A percentile compares a stretch with the other conserved stretches of the same genome.
phyloP scores from a whole-genome alignment of 2,329 filamentous ascomycete genomes.

The Colletotrichum cuscutae region DNA sequence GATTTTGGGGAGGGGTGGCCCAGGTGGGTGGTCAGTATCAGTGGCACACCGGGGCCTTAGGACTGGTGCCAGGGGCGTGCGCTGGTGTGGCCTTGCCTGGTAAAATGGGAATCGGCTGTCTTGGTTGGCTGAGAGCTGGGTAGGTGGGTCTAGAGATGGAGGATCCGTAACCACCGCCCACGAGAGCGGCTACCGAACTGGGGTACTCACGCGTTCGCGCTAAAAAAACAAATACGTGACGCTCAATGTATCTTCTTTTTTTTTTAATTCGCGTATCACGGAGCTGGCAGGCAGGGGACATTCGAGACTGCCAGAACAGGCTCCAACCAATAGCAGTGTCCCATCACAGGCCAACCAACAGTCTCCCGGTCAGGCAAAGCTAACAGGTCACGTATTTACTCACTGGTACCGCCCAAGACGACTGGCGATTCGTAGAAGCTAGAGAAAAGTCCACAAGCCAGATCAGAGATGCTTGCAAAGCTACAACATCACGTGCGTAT shows the following conservation, averaged over 20 bases:
- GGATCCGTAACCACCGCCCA: neutral
- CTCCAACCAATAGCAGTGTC: constrained; percentile 6
- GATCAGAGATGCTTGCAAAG: no score
- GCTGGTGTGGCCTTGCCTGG: neutral
- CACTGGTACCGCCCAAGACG: no score
- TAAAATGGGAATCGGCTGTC: neutral
- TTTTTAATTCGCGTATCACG: neutral
- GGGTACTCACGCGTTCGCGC: constrained; percentile 35
- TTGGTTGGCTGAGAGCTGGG: neutral
- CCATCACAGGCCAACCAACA: neutral
- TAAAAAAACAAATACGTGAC: constrained; percentile 37
- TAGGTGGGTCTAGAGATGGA: neutral
- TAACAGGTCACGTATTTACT: no score
- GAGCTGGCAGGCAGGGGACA: neutral
- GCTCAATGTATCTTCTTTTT: neutral
- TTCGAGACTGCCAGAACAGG: neutral
- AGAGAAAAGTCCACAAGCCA: no score
- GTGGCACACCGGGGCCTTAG: neutral
- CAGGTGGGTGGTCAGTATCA: constrained; percentile 12
- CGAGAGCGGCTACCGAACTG: constrained; percentile 11
- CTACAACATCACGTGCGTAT: no score
- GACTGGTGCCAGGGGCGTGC: neutral
- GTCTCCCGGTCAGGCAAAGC: neutral
- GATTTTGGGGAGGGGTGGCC: constrained; percentile 39
- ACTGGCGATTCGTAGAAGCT: no score